A percentile compares a stretch with the other conserved stretches of the same genome.
Evolutionary conservation across 139 green algal species (phyloP).

Genomic region (Mesotaenium endlicherianum): DNA sequence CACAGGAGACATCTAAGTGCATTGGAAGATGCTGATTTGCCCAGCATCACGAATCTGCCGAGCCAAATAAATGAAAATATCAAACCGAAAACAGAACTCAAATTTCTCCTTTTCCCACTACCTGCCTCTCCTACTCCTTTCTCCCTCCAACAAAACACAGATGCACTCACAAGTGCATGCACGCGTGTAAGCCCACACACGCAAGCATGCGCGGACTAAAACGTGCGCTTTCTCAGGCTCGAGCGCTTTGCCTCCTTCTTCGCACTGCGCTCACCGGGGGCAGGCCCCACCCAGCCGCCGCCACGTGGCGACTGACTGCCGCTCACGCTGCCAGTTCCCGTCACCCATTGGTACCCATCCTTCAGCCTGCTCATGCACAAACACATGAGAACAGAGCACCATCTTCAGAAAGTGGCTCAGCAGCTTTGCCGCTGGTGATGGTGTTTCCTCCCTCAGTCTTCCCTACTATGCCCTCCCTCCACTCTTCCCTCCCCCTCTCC

Average conservation of each 20-base stretch:
- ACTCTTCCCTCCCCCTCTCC: background rate
- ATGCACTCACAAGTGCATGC: too few species aligned
- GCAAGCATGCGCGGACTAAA: too few species aligned
- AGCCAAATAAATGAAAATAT: too few species aligned
- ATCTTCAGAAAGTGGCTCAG: too few species aligned
- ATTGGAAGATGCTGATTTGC: too few species aligned
- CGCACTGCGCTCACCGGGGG: background rate
- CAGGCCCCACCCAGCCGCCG: background rate
- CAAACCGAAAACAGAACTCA: too few species aligned
- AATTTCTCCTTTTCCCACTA: too few species aligned
- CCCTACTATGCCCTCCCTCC: background rate
- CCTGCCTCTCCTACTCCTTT: too few species aligned
- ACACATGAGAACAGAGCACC: background rate
- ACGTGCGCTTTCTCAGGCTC: background rate
- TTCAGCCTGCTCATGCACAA: background rate
- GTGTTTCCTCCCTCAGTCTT: background rate
- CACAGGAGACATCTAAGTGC: too few species aligned
- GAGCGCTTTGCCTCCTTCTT: background rate
- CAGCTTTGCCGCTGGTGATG: background rate
- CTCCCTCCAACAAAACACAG: too few species aligned
- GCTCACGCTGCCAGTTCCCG: background rate
- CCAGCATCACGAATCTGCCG: too few species aligned
- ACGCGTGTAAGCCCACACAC: too few species aligned
- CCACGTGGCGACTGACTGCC: background rate
- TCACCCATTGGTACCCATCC: constrained; percentile 3